A percentile compares a stretch with the other conserved stretches of the same genome.
Conservation (phyloP, 306 rosid species). For the Begonia loranthoides region DNA sequence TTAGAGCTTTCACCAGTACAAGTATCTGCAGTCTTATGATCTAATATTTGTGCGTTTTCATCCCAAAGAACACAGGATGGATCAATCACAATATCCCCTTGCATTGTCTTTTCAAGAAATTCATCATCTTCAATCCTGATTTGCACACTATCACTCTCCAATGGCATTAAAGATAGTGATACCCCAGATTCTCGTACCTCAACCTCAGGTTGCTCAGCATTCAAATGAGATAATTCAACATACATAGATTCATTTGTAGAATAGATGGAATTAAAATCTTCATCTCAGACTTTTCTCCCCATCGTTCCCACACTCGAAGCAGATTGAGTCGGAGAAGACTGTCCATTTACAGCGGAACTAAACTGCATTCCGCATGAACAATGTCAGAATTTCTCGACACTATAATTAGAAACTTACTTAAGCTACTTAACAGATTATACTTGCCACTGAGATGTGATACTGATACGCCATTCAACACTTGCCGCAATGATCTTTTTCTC, state of each 20-base stretch:
- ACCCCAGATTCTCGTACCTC: slow-evolving; percentile 34
- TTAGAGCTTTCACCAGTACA: slow-evolving; percentile 29
- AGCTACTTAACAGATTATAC: slow-evolving; percentile 24
- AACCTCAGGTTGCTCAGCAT: slow-evolving; percentile 46
- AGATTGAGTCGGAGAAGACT: slow-evolving; percentile 23
- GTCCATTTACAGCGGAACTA: slow-evolving; percentile 18
- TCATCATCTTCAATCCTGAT: slow-evolving; percentile 28
- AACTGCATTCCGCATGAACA: slow-evolving; percentile 30
- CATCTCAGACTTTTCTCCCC: no score
- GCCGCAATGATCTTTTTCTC: slow-evolving; percentile 61
- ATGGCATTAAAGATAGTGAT: slow-evolving; percentile 30
- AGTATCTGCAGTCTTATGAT: slow-evolving; percentile 26
- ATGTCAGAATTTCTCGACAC: slow-evolving; percentile 15
- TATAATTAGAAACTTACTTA: slow-evolving; percentile 1
- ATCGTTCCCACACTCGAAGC: slow-evolving; percentile 21
- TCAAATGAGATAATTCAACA: slow-evolving; percentile 46
- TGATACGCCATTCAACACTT: slow-evolving; percentile 37
- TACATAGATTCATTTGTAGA: slow-evolving; percentile 19
- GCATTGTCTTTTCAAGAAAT: slow-evolving; percentile 33
- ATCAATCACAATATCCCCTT: slow-evolving; percentile 42
- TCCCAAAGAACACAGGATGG: slow-evolving; percentile 79
- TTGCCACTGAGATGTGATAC: slow-evolving; percentile 47
- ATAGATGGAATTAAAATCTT: no score
- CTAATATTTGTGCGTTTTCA: slow-evolving; percentile 78
- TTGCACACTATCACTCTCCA: slow-evolving; percentile 24